A percentile compares a stretch with the other conserved stretches of the same genome.
Evolutionary conservation across 495 filamentous ascomycete species (phyloP).

Genomic region (Penicillium robsamsonii): DNA sequence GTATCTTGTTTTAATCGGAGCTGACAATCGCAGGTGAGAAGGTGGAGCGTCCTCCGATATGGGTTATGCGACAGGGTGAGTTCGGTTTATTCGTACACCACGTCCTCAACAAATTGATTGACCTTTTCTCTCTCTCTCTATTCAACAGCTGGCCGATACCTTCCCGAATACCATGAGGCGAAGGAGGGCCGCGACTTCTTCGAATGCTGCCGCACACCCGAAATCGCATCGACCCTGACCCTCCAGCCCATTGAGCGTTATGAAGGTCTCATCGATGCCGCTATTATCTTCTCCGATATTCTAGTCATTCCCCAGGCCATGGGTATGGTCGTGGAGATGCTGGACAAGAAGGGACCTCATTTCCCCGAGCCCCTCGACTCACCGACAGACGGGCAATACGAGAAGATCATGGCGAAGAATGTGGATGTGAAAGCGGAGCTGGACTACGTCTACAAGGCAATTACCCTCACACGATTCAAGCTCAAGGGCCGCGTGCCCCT

Average conservation of each 20-base stretch:
- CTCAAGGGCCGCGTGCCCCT: constrained; percentile 83
- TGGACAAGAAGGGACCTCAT: constrained; percentile 91
- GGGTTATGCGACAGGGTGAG: constrained; percentile 98
- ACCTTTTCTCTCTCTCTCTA: constrained; percentile 5
- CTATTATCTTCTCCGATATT: constrained; percentile 99
- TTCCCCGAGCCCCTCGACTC: constrained; percentile 81
- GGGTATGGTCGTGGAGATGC: constrained; percentile 96
- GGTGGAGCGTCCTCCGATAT: constrained; percentile 89
- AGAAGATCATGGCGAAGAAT: constrained; percentile 66
- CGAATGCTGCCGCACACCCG: constrained; percentile 89
- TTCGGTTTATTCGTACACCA: not conserved
- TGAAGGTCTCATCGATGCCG: constrained; percentile 86
- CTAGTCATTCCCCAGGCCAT: constrained; percentile 96
- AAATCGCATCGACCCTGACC: constrained; percentile 87
- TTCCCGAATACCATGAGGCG: constrained; percentile 94
- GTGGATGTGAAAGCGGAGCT: constrained; percentile 83
- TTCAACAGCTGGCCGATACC: constrained; percentile 81
- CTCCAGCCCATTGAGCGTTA: constrained; percentile 92
- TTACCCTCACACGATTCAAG: constrained; percentile 86
- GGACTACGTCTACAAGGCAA: constrained; percentile 92
- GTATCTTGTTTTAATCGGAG: constrained; percentile 1
- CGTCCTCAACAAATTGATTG: constrained; percentile 6
- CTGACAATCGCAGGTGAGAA: constrained; percentile 64
- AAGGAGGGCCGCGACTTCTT: constrained; percentile 93
- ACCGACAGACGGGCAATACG: constrained; percentile 78